Base-by-base conservation (phyloP, 371 early-diverging fungal genomes). In the Smittium mucronatum region DNA sequence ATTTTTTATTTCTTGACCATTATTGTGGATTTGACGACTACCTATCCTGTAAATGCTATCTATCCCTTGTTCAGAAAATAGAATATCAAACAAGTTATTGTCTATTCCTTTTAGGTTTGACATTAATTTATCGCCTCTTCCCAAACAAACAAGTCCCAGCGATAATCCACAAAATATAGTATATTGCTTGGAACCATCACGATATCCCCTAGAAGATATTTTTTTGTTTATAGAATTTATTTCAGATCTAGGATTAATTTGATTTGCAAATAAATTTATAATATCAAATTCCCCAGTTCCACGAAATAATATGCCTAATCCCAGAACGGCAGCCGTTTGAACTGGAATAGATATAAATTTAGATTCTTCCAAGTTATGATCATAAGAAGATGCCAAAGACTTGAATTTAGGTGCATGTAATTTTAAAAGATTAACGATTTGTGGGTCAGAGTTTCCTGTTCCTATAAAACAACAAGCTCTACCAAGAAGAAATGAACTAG, bases 131-230 rank as follows among this genome's bases (percentile, higher is more conserved):
- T 59, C 64, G 26, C 64, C 36, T 21, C 26, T 64, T 21, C 64
- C 36, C 32, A 64, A 64, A 31, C 64, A 64, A 33, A 31, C 26
- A 5, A 64, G 26, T 64, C 64, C 64, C 25, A 64, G 64, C 15
- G 64, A 64, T 5, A 64, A 21, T 31, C 64, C 64, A 64, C 64
- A 64, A 21, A 26, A 5, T 25, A 64, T 21, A 31, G 25, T 64
- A 36, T 64, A 64, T 33, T 64, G 16, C 26, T 59, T 15, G 26
- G 15, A 16, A 59, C 26, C 5, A n/a, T 16, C 26, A 28, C 11
- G 15, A 5, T 59, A 15, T 5, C 5, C 26, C 5, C 26, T 59
- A 21, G 59, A n/a, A 11, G 28, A 15, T 59, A 26, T 5, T 16
- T 16, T 16, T 59, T 59, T 28, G 26, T n/a, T 5, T 21, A 26